Evolutionary conservation across 2,329 filamentous ascomycete genomes (phyloP), one percentile per base, ranked within the genome.

Genomic region (Alternaria sp.): DNA sequence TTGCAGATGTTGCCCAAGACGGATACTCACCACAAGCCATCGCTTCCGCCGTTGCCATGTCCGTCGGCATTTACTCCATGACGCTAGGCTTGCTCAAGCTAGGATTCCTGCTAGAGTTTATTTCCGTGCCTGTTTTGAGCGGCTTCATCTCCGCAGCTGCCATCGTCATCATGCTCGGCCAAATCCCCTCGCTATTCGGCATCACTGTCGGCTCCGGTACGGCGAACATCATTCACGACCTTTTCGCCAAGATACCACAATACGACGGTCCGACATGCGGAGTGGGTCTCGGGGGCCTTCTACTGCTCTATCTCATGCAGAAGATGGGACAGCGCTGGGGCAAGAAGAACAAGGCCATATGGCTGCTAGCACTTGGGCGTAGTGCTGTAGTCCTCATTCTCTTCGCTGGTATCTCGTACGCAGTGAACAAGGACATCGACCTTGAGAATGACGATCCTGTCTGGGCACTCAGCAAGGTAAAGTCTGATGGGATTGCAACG

Each of bases 61-160:
- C 88, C 79, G 87, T 90, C 65, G 89, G 89, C 0, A 81, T 89
- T 4, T 89, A 88, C 69, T 82, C 85, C 15, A 82, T 90, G 21
- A 81, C 84, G 15, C 79, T 91, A 3, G 89, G 89, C 0, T 80
- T 90, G 1, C 81, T 90, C 21, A 88, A 88, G 56, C 84, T 90
- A 6, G 88, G 88, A 1, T 91, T 89, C 73, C 80, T 90, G 6
- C 82, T 91, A 20, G 88, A 91, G 63, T 90, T 89, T 69, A 87
- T 91, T 67, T 90, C 88, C 0, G 83, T 88, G 1, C 88, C 88
- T 0, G 87, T 90, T 2, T 82, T 91, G 1, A 87, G 83, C 7
- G 89, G 89, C 5, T 90, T 90, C 79, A 89, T 91, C 68, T 89
- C 88, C 0, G 88, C 88, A 2, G 88, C 89, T 2, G 89, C 88